Conservation (phyloP, 371 early-diverging fungal genomes). For the Conidiobolus incongruus region DNA sequence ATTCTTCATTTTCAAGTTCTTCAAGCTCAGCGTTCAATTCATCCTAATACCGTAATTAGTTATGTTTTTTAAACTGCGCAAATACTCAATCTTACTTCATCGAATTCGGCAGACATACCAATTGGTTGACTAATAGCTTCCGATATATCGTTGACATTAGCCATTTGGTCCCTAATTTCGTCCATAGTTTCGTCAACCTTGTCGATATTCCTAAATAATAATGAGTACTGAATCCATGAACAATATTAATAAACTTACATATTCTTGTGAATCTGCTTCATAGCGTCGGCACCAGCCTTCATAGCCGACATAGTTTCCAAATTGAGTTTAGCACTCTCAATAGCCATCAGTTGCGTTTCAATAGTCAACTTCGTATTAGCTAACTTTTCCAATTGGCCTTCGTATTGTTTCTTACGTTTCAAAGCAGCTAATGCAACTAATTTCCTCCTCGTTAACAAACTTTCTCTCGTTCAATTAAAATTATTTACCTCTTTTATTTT, state of each 20-base stretch:
- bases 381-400: slow-evolving; percentile 71
- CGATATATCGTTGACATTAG: slow-evolving; percentile 81
- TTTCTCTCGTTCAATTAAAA: too few species aligned
- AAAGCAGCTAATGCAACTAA: slow-evolving; percentile 70
- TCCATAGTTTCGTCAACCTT: slow-evolving; percentile 94
- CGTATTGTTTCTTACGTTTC: slow-evolving; percentile 78
- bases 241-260: slow-evolving; percentile 36
- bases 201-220: slow-evolving; percentile 54
- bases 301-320: slow-evolving; percentile 89
- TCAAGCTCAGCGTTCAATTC: slow-evolving; percentile 84
- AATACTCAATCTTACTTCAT: slow-evolving; percentile 30
- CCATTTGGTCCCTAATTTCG: slow-evolving; percentile 93
- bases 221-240: background rate
- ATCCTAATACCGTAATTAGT: slow-evolving; percentile 19
- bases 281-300: slow-evolving; percentile 79
- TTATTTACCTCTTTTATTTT: slow-evolving; percentile 84
- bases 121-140: slow-evolving; percentile 84
- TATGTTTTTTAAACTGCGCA: too few species aligned
- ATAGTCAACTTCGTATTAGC: slow-evolving; percentile 75
- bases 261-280: slow-evolving; percentile 84
- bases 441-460: background rate
- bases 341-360: slow-evolving; percentile 87
- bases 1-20: slow-evolving; percentile 78
- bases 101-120: slow-evolving; percentile 55
- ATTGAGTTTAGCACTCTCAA: slow-evolving; percentile 91